These are phyloP conservation scores for Lolium perenne DNA, from an alignment of 176 grass and related monocot genomes.

Conservation along the genomic window DNA sequence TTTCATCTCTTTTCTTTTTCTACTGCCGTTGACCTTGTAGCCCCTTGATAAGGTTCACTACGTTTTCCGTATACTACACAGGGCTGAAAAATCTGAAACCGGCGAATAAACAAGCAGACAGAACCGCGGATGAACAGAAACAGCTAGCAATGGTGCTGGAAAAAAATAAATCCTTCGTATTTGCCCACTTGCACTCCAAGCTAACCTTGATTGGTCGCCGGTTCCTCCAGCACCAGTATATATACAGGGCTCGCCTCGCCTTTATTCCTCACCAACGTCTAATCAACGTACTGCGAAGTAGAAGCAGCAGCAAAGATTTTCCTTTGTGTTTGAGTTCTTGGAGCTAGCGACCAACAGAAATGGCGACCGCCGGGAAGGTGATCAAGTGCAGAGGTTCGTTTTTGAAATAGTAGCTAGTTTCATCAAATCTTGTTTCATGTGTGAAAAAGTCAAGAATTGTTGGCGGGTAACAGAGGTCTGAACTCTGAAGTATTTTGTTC, in stretches of 20 bases:
- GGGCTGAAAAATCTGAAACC: constrained; percentile 30
- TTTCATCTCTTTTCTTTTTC: not conserved
- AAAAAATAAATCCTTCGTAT: not conserved
- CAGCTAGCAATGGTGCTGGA: not conserved
- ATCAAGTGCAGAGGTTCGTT: constrained; percentile 40
- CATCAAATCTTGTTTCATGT: not conserved
- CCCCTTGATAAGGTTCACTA: not conserved
- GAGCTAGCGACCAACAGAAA: not conserved
- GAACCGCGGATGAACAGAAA: not conserved
- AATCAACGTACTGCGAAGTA: not conserved
- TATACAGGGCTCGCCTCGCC: constrained; percentile 13
- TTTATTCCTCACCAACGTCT: constrained; percentile 25
- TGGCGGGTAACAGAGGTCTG: too few relatives aligned
- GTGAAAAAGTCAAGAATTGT: too few relatives aligned
- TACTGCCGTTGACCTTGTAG: not conserved
- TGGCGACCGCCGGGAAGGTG: too few relatives aligned
- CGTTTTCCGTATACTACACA: not conserved
- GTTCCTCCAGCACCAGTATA: constrained; percentile 18
- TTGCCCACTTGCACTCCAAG: constrained; percentile 12
- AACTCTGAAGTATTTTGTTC: not conserved
- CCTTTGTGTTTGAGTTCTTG: not conserved
- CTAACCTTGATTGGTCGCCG: not conserved
- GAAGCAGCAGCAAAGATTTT: not conserved
- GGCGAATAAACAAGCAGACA: not conserved
- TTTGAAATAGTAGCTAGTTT: not conserved